phyloP scores from a whole-genome alignment of 228 moss, liverwort and hornwort genomes.

The Sphagnum fallax region DNA sequence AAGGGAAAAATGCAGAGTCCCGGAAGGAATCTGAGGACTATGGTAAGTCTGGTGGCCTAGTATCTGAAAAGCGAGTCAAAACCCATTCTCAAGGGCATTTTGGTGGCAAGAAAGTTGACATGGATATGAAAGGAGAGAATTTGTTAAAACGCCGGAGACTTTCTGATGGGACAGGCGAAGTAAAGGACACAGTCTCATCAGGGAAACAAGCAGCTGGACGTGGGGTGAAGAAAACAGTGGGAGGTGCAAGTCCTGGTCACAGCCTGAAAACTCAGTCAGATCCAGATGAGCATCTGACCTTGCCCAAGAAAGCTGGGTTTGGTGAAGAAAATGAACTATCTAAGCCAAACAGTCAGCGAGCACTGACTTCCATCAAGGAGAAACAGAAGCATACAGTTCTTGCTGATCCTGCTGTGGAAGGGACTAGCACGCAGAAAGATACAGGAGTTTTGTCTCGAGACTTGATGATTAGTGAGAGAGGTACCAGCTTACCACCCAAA shows the following conservation, averaged over 20 bases:
- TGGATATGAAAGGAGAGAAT: slow-evolving; percentile 20
- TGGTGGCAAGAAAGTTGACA: slow-evolving; percentile 17
- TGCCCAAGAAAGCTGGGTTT: slow-evolving; percentile 42
- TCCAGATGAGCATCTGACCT: slow-evolving; percentile 28
- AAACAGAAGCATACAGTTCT: slow-evolving; percentile 29
- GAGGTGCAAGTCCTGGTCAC: slow-evolving; percentile 23
- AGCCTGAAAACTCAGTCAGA: slow-evolving; percentile 18
- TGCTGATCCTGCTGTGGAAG: slow-evolving; percentile 24
- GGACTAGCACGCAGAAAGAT: slow-evolving; percentile 19
- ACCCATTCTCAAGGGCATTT: slow-evolving; percentile 10
- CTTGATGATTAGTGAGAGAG: slow-evolving; percentile 34
- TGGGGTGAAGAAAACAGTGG: not conserved
- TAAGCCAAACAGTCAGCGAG: slow-evolving; percentile 11
- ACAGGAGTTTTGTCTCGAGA: slow-evolving; percentile 23
- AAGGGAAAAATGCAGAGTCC: slow-evolving; percentile 12
- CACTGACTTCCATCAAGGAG: slow-evolving; percentile 18
- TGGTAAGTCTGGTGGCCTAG: slow-evolving; percentile 18
- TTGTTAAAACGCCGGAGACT: slow-evolving; percentile 28
- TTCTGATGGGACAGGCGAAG: slow-evolving; percentile 18
- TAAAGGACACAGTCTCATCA: slow-evolving; percentile 15
- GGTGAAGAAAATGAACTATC: slow-evolving; percentile 5
- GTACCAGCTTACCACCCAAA: slow-evolving; percentile 70
- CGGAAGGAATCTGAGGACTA: slow-evolving; percentile 20
- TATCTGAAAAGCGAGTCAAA: slow-evolving; percentile 15
- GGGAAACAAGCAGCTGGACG: not conserved